These are phyloP conservation scores for Aspergillus quadrilineatus DNA, from an alignment of 2,329 filamentous ascomycete species.

Conservation along the genomic window DNA sequence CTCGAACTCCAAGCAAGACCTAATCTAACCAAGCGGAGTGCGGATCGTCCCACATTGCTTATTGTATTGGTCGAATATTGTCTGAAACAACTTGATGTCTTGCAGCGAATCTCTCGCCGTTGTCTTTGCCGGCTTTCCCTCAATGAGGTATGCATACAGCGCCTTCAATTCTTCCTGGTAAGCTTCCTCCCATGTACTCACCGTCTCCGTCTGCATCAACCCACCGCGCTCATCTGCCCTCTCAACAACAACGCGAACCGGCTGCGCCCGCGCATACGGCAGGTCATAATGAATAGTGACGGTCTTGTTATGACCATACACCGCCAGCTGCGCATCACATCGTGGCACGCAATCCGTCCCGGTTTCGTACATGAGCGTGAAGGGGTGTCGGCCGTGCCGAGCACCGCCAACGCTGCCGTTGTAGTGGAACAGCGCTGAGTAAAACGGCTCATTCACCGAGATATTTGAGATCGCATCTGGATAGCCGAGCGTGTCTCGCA, in stretches of 20 bases:
- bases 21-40: conserved; percentile 30
- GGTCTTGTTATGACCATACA: conserved; percentile 56
- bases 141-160: conserved; percentile 36
- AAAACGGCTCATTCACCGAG: conserved; percentile 45
- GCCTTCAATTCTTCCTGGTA: conserved; percentile 38
- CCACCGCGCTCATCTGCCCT: conserved; percentile 29
- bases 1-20: not conserved
- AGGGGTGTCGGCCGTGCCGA: conserved; percentile 31
- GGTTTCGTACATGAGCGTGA: conserved; percentile 58
- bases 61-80: conserved; percentile 39
- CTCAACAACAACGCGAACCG: conserved; percentile 48
- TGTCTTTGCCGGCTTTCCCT: conserved; percentile 33
- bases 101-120: conserved; percentile 36
- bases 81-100: conserved; percentile 37
- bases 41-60: conserved; percentile 37
- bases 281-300: conserved; percentile 58
- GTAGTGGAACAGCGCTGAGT: conserved; percentile 38
- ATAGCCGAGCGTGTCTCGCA: conserved; percentile 56
- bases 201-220: conserved; percentile 28
- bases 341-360: conserved; percentile 54
- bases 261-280: conserved; percentile 58
- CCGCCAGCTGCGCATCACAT: conserved; percentile 38
- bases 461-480: conserved; percentile 49
- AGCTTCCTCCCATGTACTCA: conserved; percentile 38
- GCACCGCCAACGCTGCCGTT: conserved; percentile 21